A percentile compares a stretch with the other conserved stretches of the same genome.
Evolutionary conservation across 345 rosid genomes (phyloP).

Genomic region (Bruguiera parviflora): DNA sequence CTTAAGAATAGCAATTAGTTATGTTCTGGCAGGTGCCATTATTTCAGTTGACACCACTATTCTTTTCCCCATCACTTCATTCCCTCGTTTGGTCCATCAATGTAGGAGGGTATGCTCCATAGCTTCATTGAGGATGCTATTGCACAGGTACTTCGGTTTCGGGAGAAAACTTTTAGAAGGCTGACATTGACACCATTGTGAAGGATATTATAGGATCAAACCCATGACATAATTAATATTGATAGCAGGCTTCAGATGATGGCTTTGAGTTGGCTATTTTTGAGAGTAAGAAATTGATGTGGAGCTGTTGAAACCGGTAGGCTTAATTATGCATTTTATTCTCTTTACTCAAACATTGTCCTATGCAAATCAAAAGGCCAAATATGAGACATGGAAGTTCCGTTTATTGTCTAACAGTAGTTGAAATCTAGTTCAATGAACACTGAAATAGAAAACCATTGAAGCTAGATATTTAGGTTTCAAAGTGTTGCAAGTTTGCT

Average conservation of each 20-base stretch:
- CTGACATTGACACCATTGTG: not conserved
- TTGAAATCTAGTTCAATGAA: constrained; percentile 6
- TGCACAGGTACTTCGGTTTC: no score
- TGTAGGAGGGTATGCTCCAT: not conserved
- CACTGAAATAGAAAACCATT: not conserved
- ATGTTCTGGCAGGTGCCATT: not conserved
- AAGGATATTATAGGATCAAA: not conserved
- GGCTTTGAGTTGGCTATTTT: not conserved
- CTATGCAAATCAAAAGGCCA: not conserved
- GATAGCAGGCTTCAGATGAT: not conserved
- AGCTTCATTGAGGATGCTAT: no score
- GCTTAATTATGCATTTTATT: not conserved
- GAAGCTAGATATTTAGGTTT: not conserved
- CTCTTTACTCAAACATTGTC: not conserved
- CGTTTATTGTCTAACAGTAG: not conserved
- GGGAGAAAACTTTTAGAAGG: no score
- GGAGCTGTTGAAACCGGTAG: not conserved
- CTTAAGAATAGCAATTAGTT: not conserved
- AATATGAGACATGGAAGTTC: not conserved
- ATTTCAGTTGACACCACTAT: not conserved
- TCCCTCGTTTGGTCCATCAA: not conserved
- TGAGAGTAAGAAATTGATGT: not conserved
- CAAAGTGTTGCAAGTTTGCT: not conserved
- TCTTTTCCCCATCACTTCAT: not conserved
- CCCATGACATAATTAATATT: not conserved